These are phyloP conservation scores for Coemansia sp. DNA, from an alignment of 192 early-diverging fungal genomes.

Conservation along the genomic window DNA sequence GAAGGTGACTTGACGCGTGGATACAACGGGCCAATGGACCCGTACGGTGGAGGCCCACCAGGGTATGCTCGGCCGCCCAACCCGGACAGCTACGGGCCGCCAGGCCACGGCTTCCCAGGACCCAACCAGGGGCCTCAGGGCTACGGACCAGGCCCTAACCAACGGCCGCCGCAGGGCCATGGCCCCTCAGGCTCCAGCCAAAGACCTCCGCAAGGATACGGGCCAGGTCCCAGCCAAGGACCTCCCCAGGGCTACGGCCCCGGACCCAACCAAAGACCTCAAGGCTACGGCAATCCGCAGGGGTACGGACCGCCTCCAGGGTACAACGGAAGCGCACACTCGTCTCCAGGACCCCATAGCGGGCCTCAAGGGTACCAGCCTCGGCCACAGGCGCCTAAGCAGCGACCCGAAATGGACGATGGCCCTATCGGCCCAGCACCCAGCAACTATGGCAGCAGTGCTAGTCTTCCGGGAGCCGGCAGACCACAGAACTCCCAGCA, in stretches of 20 bases:
- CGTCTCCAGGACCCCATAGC: neutral
- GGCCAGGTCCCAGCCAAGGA: too few relatives aligned
- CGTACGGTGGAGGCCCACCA: neutral
- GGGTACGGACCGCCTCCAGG: neutral
- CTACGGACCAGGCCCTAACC: constrained; percentile 6
- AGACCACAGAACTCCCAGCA: neutral
- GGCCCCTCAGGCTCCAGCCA: neutral
- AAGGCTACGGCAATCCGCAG: neutral
- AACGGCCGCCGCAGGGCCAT: constrained; percentile 5
- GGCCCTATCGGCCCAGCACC: constrained; percentile 7
- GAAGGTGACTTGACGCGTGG: constrained; percentile 3
- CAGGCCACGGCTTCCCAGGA: constrained; percentile 1
- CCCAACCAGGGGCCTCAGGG: neutral
- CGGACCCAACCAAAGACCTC: neutral
- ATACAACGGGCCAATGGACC: constrained; percentile 2
- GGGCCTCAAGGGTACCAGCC: constrained; percentile 5
- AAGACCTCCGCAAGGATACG: too few relatives aligned
- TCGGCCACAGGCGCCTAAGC: neutral
- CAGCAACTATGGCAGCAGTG: constrained; percentile 11
- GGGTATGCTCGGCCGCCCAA: constrained; percentile 6
- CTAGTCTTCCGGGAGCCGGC: neutral
- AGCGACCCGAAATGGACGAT: neutral
- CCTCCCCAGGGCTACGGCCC: too few relatives aligned
- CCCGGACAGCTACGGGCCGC: constrained; percentile 14
- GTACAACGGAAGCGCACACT: neutral